Conservation (phyloP, 306 rosid genomes). For the Prunus kanzakura region DNA sequence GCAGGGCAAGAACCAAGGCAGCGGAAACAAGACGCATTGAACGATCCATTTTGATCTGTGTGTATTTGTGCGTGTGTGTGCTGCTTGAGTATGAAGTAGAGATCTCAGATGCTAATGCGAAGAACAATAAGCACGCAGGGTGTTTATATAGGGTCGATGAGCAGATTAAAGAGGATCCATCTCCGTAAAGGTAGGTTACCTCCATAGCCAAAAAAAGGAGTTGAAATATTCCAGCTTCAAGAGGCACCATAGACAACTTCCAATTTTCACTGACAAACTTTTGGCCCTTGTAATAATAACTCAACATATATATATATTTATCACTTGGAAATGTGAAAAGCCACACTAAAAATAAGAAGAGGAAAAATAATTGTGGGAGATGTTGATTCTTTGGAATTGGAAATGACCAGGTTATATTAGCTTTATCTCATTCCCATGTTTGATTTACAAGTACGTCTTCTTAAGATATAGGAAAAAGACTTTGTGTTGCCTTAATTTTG, state of each 20-base stretch:
- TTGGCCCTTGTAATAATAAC: too few species aligned
- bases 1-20: slow-evolving; percentile 22
- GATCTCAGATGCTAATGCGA: background rate
- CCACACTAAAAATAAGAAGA: too few species aligned
- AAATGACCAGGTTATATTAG: too few species aligned
- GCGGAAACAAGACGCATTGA: slow-evolving; percentile 25
- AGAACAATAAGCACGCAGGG: background rate
- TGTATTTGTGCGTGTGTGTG: background rate
- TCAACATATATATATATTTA: too few species aligned
- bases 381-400: too few species aligned
- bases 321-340: too few species aligned
- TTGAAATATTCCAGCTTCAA: background rate
- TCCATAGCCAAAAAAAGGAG: background rate
- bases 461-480: too few species aligned
- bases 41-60: slow-evolving; percentile 23
- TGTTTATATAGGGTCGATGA: background rate
- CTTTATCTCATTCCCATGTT: too few species aligned
- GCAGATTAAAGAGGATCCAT: background rate
- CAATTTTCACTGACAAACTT: background rate
- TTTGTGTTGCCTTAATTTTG: too few species aligned
- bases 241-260: background rate
- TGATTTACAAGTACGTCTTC: too few species aligned
- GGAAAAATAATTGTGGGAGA: too few species aligned
- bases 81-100: background rate
- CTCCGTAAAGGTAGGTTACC: background rate